Evolutionary conservation across 1,284 basidiomycete genomes (phyloP).

Genomic region (Cutaneotrichosporon sp.): DNA sequence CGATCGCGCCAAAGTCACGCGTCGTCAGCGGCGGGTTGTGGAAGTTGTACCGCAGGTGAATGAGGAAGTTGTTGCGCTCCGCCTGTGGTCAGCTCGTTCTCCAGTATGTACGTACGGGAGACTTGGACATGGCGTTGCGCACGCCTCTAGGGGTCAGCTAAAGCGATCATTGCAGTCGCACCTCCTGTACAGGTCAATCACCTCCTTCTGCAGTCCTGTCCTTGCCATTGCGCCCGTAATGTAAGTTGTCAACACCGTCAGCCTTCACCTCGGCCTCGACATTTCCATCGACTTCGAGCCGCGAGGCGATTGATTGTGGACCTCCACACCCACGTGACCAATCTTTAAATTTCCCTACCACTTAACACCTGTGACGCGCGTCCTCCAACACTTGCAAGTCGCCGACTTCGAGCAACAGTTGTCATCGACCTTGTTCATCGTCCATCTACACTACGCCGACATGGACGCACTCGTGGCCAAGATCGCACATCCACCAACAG

Average conservation of each 20-base stretch:
- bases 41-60: slow-evolving; percentile 47
- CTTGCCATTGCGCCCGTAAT: slow-evolving; percentile 23
- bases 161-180: no score
- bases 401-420: not conserved
- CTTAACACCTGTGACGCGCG: slow-evolving; percentile 3
- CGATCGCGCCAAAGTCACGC: slow-evolving; percentile 48
- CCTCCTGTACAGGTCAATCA: slow-evolving; percentile 41
- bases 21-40: slow-evolving; percentile 40
- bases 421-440: not conserved
- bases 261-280: no score
- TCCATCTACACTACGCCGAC: slow-evolving; percentile 2
- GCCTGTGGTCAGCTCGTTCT: slow-evolving; percentile 7
- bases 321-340: not conserved
- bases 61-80: slow-evolving; percentile 31
- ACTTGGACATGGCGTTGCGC: slow-evolving; percentile 35
- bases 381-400: slow-evolving; percentile 4
- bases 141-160: slow-evolving; percentile 42
- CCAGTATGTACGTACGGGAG: not conserved
- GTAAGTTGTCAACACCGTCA: no score
- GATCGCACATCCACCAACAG: slow-evolving; percentile 51
- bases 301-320: no score
- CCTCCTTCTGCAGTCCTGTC: slow-evolving; percentile 47
- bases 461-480: slow-evolving; percentile 73
- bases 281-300: not conserved
- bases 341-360: not conserved